Evolutionary conservation across 441 rosid genomes (phyloP), one percentile per base, ranked within the genome.

Genomic region (Adansonia gregorii): DNA sequence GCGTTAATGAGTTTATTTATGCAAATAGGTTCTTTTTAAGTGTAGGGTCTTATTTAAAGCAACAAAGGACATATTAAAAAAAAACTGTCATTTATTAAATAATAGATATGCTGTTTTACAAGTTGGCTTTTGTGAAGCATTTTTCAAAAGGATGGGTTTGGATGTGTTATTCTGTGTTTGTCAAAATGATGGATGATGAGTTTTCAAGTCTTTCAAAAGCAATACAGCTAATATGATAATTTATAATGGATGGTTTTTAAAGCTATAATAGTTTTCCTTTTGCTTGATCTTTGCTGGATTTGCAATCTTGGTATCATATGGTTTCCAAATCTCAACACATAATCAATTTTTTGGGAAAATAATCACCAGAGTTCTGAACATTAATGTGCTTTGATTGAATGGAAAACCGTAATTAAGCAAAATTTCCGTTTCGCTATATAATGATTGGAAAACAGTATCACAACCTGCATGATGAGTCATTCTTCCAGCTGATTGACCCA

Each of bases 1-100:
- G 75, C 67, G 45, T 52, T 76, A 68, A 79, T 72, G 54, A 55
- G 5, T 72, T 72, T 72, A 52, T 73, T 82, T 76, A 76, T 66
- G 64, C 64, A 43, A 54, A 24, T 49, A 46, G 6, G 1, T 8
- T 41, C 43, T 27, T 17, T 11, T 72, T 27, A 7, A 45, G 14
- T 45, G 80, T 61, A 49, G 77, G 76, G 51, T 24, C 81, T 67
- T 70, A 35, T 49, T 19, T 61, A 78, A 83, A 83, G 78, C 59
- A 72, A 76, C 81, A 76, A 65, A 73, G 66, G 69, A 58, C 58
- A 49, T 72, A 19, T 55, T 78, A 22, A 17, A 64, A 41, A 17
- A 19, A 5, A 66, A 24, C 15, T 24, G 76, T 24, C 6, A 69
- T 55, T 79, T 54, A 76, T 72, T 24, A 65, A 65, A 75, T 7